Conservation (phyloP, 2,329 filamentous ascomycete species). For the Clarireedia hainanense region DNA sequence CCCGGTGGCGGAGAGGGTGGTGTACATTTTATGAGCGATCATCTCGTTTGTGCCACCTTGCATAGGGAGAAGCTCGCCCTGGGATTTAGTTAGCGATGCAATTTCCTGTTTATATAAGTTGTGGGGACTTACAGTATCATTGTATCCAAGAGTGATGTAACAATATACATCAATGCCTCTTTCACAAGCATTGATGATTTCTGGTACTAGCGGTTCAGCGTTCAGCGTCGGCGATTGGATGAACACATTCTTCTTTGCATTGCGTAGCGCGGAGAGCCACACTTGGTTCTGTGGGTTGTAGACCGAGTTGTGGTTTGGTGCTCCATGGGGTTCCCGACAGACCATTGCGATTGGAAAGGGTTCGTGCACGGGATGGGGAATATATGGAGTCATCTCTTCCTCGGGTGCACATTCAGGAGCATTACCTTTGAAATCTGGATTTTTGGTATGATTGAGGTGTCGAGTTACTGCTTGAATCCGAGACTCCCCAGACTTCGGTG, state of each 20-base stretch:
- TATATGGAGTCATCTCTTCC: slow-evolving; percentile 59
- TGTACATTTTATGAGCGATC: slow-evolving; percentile 52
- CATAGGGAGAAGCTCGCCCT: slow-evolving; percentile 66
- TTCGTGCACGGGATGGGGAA: slow-evolving; percentile 43
- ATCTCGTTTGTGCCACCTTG: slow-evolving; percentile 73
- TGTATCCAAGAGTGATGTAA: slow-evolving; percentile 72
- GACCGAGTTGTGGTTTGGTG: slow-evolving; percentile 50
- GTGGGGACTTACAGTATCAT: slow-evolving; percentile 51
- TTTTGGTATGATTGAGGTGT: slow-evolving; percentile 57
- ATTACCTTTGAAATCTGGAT: slow-evolving; percentile 40
- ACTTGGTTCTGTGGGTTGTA: slow-evolving; percentile 68
- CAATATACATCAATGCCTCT: slow-evolving; percentile 60
- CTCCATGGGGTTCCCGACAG: slow-evolving; percentile 59
- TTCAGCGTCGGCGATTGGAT: slow-evolving; percentile 76
- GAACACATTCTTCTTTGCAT: slow-evolving; percentile 58
- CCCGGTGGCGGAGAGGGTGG: slow-evolving; percentile 40
- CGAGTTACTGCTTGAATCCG: slow-evolving; percentile 51
- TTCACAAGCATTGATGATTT: slow-evolving; percentile 55
- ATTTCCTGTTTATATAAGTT: background rate
- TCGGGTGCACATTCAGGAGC: slow-evolving; percentile 45
- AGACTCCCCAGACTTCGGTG: slow-evolving; percentile 42
- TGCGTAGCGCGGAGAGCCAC: slow-evolving; percentile 61
- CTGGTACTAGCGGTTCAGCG: slow-evolving; percentile 56
- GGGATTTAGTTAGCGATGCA: background rate
- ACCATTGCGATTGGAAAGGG: slow-evolving; percentile 66